These are phyloP conservation scores for Geotrichum fermentans DNA, from an alignment of 1,139 yeast genomes.

Conservation along the genomic window DNA sequence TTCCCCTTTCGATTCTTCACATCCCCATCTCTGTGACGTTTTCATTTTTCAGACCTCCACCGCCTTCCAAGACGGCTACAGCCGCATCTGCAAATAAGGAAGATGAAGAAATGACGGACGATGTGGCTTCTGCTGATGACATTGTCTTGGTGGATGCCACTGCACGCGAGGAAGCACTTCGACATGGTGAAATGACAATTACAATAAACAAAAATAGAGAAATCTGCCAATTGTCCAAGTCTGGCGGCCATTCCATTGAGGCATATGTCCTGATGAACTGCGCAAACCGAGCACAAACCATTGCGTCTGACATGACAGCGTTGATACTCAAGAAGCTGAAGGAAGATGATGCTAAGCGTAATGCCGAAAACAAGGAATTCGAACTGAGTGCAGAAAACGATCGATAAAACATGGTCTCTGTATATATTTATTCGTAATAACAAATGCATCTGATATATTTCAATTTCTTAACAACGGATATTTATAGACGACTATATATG, in stretches of 20 bases:
- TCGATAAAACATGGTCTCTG: constrained; percentile 19
- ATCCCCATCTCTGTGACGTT: constrained; percentile 89
- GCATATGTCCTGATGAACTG: constrained; percentile 66
- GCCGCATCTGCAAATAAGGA: constrained; percentile 13
- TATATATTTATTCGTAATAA: neutral
- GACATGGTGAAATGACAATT: constrained; percentile 77
- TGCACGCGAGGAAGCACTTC: constrained; percentile 65
- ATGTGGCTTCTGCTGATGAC: constrained; percentile 42
- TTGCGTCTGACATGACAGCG: constrained; percentile 62
- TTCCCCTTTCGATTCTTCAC: constrained; percentile 77
- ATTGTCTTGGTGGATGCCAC: constrained; percentile 73
- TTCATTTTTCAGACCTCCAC: constrained; percentile 57
- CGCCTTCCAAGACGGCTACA: constrained; percentile 2
- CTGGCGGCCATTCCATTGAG: constrained; percentile 86
- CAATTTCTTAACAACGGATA: neutral
- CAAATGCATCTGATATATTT: neutral
- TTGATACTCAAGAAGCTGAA: constrained; percentile 55
- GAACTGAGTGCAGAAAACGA: constrained; percentile 36
- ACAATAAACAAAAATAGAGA: constrained; percentile 88
- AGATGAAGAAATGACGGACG: constrained; percentile 36
- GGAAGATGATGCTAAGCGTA: constrained; percentile 46
- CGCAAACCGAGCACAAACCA: constrained; percentile 58
- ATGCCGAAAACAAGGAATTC: constrained; percentile 34
- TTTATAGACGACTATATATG: neutral
- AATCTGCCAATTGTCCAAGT: constrained; percentile 80